Evolutionary conservation across 1,284 basidiomycete genomes (phyloP).

Genomic region (Sanghuangporus sanghuang): DNA sequence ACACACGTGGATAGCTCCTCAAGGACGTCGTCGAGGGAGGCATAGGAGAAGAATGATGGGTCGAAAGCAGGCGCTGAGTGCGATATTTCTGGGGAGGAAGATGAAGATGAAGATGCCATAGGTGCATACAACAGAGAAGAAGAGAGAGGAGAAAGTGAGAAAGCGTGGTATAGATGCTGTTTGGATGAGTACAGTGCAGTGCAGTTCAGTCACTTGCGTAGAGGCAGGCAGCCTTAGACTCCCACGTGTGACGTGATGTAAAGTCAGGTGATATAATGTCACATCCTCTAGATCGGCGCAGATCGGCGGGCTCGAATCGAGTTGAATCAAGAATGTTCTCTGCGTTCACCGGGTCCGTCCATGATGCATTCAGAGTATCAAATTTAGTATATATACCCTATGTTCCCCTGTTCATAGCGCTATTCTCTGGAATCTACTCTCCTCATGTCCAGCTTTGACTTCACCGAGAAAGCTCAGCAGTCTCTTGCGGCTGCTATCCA

Average conservation of each 20-base stretch:
- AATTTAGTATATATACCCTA: background rate
- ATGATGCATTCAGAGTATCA: too few species aligned
- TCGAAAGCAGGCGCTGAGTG: constrained; percentile 45
- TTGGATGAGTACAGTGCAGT: background rate
- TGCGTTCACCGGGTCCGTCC: background rate
- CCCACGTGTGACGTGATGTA: background rate
- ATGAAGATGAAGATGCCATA: constrained; percentile 54
- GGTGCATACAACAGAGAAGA: constrained; percentile 14
- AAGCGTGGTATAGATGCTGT: constrained; percentile 9
- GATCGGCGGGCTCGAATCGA: background rate
- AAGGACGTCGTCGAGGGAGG: constrained; percentile 72
- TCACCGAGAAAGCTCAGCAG: constrained; percentile 76
- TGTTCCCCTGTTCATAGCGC: background rate
- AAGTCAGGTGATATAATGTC: background rate
- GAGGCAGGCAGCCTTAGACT: too few species aligned
- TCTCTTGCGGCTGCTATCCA: constrained; percentile 66
- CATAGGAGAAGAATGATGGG: constrained; percentile 47
- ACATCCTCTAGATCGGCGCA: background rate
- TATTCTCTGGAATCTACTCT: background rate
- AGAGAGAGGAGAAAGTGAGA: background rate
- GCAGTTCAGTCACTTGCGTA: background rate
- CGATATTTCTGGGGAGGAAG: constrained; percentile 67
- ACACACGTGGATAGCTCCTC: constrained; percentile 84
- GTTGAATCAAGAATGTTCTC: background rate
- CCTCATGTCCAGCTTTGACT: constrained; percentile 50